Percentiles rank a stretch among this genome's conserved stretches.
These are phyloP conservation scores for Colletotrichum chrysophilum DNA, from an alignment of 2,329 filamentous ascomycete genomes.

Conservation along the genomic window DNA sequence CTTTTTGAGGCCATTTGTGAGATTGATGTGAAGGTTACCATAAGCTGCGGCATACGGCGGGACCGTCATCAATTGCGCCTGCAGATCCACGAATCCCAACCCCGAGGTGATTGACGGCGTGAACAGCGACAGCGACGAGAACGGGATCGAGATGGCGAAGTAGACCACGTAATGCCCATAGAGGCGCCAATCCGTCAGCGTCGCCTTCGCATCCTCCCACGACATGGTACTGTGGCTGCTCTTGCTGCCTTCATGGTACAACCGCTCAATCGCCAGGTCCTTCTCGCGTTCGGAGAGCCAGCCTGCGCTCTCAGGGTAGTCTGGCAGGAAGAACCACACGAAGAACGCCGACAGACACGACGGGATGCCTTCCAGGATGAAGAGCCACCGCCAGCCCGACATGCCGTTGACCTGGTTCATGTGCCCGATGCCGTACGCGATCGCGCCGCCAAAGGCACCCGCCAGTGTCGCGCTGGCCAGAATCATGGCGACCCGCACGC, in stretches of 20 bases:
- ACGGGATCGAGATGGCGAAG: constrained; percentile 56
- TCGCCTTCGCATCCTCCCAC: constrained; percentile 72
- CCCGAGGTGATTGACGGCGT: constrained; percentile 65
- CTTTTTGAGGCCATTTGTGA: no score
- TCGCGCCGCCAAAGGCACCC: constrained; percentile 37
- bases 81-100: constrained; percentile 53
- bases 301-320: constrained; percentile 45
- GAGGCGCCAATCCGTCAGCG: constrained; percentile 68
- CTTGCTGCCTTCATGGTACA: constrained; percentile 53
- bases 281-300: constrained; percentile 44
- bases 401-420: constrained; percentile 29
- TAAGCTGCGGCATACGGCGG: constrained; percentile 69
- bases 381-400: constrained; percentile 40
- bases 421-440: constrained; percentile 35
- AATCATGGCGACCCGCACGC: constrained; percentile 45
- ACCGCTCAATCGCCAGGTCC: constrained; percentile 53
- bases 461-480: constrained; percentile 39
- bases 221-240: constrained; percentile 67
- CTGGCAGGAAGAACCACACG: constrained; percentile 40
- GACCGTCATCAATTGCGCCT: constrained; percentile 70
- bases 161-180: constrained; percentile 67
- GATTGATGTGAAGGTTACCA: constrained; percentile 30
- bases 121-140: constrained; percentile 66
- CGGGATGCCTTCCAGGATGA: constrained; percentile 46
- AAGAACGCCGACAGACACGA: constrained; percentile 32